These are phyloP conservation scores for Antitrichia curtipendula DNA, from an alignment of 225 moss, liverwort and hornwort genomes.

Conservation along the genomic window DNA sequence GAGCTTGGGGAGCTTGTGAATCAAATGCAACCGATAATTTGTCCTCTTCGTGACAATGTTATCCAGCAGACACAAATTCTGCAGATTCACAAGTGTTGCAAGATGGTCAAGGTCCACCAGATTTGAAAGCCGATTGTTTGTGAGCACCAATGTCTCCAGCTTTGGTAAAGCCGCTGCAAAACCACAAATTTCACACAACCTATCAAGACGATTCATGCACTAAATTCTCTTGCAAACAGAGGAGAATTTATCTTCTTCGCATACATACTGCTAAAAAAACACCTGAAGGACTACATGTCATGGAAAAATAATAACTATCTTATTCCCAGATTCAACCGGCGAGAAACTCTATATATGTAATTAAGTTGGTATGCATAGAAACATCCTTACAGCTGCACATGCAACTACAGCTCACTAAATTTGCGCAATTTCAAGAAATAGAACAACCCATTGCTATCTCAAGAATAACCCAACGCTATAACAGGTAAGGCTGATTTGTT, in stretches of 20 bases:
- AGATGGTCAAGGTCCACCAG: constrained; percentile 92
- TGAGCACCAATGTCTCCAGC: constrained; percentile 89
- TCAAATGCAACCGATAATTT: constrained; percentile 77
- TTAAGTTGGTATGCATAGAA: neutral
- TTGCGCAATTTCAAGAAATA: neutral
- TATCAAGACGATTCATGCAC: neutral
- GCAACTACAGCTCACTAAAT: neutral
- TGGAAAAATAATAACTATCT: neutral
- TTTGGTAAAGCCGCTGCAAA: constrained; percentile 73
- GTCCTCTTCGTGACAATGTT: constrained; percentile 82
- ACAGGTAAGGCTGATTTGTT: neutral
- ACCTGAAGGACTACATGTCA: neutral
- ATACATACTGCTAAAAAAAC: neutral
- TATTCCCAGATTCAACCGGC: neutral
- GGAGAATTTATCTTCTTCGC: neutral
- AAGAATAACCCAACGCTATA: neutral
- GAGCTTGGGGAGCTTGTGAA: constrained; percentile 92
- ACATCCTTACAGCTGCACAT: neutral
- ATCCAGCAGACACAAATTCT: constrained; percentile 79
- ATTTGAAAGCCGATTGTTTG: constrained; percentile 95
- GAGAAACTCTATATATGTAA: neutral
- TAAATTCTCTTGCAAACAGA: neutral
- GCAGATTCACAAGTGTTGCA: constrained; percentile 62
- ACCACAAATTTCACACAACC: constrained; percentile 6
- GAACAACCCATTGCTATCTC: neutral